Conservation (phyloP, 2,329 filamentous ascomycete species). For the Coleophoma crateriformis region DNA sequence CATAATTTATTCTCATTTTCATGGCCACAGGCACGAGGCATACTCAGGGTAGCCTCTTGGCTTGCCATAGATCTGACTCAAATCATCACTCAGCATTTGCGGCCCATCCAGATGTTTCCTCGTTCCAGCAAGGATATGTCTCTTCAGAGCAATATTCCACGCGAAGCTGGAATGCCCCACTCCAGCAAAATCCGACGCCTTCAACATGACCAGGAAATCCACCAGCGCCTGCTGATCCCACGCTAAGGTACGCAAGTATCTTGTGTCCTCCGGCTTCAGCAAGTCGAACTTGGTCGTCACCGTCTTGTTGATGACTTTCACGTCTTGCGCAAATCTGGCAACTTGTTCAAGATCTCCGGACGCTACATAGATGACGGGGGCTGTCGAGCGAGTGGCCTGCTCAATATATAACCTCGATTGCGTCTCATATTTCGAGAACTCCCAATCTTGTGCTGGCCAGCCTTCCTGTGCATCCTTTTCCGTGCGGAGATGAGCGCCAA, state of each 20-base stretch:
- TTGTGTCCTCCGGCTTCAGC: constrained; percentile 1
- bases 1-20: neutral
- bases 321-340: constrained; percentile 3
- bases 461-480: constrained; percentile 16
- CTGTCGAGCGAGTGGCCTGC: neutral
- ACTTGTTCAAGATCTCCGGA: constrained; percentile 5
- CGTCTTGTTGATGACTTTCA: constrained; percentile 1
- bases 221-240: constrained; percentile 11
- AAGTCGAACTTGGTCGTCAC: constrained; percentile 7
- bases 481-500: constrained; percentile 19
- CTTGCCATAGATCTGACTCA: constrained; percentile 18
- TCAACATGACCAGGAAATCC: constrained; percentile 9
- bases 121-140: constrained; percentile 6
- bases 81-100: constrained; percentile 17
- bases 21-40: constrained; percentile 20
- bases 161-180: constrained; percentile 8
- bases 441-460: constrained; percentile 12
- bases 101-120: constrained; percentile 14
- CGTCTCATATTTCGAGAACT: constrained; percentile 14
- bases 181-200: constrained; percentile 7
- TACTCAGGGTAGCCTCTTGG: constrained; percentile 14
- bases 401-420: constrained; percentile 3
- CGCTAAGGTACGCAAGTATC: constrained; percentile 1
- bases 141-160: constrained; percentile 9
- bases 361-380: constrained; percentile 6